These are phyloP conservation scores for Solanum chilense DNA, from an alignment of 257 asterid genomes.

Conservation along the genomic window DNA sequence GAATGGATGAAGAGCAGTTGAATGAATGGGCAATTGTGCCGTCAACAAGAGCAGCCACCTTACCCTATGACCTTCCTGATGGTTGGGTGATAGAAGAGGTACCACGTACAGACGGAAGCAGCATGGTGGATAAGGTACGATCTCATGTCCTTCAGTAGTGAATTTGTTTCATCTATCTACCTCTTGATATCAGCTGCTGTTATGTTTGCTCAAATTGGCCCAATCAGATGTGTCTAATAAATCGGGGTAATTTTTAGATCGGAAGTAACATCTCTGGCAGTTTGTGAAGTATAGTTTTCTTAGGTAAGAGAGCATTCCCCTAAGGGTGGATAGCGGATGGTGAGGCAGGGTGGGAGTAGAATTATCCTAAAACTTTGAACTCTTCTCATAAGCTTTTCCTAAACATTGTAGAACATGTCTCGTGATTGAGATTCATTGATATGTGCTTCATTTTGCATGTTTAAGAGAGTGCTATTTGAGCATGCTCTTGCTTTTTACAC, in stretches of 20 bases:
- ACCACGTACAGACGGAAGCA: conserved; percentile 27
- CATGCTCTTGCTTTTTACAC: neutral
- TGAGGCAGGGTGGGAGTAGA: neutral
- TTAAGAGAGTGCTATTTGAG: neutral
- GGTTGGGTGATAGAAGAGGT: conserved; percentile 77
- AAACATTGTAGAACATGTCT: neutral
- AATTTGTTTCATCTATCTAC: neutral
- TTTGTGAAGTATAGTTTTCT: neutral
- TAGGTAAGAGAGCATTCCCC: neutral
- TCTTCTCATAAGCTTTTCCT: neutral
- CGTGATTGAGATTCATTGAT: neutral
- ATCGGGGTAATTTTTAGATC: neutral
- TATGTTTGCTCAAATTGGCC: neutral
- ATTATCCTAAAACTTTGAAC: neutral
- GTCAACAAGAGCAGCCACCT: conserved; percentile 5
- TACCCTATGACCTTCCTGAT: conserved; percentile 48
- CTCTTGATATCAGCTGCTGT: neutral
- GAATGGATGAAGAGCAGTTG: conserved; percentile 17
- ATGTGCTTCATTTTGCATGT: neutral
- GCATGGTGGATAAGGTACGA: conserved; percentile 38
- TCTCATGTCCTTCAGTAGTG: neutral
- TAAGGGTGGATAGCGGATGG: neutral
- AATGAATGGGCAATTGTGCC: conserved; percentile 23
- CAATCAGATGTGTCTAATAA: neutral
- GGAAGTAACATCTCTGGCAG: neutral